Evolutionary conservation across 495 filamentous ascomycete genomes (phyloP).

Genomic region (Barbatosphaeria neglecta): DNA sequence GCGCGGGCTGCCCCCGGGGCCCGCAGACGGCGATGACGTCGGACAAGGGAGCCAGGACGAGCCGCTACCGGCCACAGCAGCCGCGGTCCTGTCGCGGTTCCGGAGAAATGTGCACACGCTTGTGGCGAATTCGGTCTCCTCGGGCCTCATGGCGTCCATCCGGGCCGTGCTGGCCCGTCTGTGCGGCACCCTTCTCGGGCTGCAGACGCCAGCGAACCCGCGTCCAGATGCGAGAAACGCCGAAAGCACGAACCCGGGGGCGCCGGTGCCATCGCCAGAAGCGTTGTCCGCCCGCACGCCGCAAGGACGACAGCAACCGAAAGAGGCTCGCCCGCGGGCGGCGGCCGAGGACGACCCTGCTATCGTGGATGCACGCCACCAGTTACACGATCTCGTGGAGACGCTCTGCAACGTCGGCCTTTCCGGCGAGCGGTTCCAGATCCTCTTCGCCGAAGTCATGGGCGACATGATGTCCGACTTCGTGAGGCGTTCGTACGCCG

Average conservation of each 20-base stretch:
- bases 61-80: background rate
- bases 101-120: conserved; percentile 52
- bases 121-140: conserved; percentile 51
- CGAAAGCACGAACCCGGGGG: no score
- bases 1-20: conserved; percentile 14
- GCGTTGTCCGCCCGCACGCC: no score
- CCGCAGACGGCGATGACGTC: conserved; percentile 7
- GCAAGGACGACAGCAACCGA: conserved; percentile 4
- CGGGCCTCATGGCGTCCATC: conserved; percentile 40
- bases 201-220: conserved; percentile 19
- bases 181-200: conserved; percentile 44
- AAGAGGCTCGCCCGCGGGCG: conserved; percentile 7
- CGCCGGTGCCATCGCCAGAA: no score
- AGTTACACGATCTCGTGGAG: conserved; percentile 45
- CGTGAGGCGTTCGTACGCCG: conserved; percentile 47
- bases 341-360: conserved; percentile 10
- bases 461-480: conserved; percentile 56
- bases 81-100: conserved; percentile 36
- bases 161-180: conserved; percentile 40
- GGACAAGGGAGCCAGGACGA: no score
- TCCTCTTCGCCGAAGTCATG: conserved; percentile 66
- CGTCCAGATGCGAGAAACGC: no score
- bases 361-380: conserved; percentile 34
- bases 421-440: conserved; percentile 61
- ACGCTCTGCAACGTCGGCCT: conserved; percentile 61